A percentile compares a stretch with the other conserved stretches of the same genome.
Conservation (phyloP, 805 yeast species). For the Myxozyma neotropica region DNA sequence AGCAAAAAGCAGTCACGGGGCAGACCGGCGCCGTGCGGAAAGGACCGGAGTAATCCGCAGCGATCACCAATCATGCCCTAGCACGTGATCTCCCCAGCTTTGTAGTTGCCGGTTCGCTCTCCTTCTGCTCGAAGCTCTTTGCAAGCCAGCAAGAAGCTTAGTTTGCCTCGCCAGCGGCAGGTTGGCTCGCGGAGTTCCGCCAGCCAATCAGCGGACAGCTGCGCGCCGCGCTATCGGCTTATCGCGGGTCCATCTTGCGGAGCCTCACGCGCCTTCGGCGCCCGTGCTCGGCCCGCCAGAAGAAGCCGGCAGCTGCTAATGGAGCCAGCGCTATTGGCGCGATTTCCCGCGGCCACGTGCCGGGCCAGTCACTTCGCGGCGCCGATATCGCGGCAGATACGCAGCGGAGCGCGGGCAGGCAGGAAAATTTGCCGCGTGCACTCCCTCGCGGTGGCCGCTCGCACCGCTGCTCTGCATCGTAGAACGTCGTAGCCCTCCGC, state of each 20-base stretch:
- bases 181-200: no score
- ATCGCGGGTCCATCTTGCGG: neutral
- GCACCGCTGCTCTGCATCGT: neutral
- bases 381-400: neutral
- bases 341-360: conserved; percentile 3
- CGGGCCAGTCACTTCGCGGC: neutral
- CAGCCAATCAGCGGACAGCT: no score
- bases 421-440: no score
- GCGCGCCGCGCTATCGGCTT: neutral
- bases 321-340: conserved; percentile 4
- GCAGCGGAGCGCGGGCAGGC: no score
- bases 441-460: no score
- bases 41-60: conserved; percentile 2
- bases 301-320: neutral
- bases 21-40: conserved; percentile 10
- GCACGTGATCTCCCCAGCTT: neutral
- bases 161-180: no score
- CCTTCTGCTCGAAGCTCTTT: no score
- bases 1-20: conserved; percentile 17
- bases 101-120: neutral
- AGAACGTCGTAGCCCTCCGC: neutral
- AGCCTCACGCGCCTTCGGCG: neutral
- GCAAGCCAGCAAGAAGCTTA: no score
- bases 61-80: neutral
- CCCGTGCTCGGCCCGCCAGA: neutral